phyloP scores from a whole-genome alignment of 2,329 filamentous ascomycete genomes.

The Mycogone perniciosa region DNA sequence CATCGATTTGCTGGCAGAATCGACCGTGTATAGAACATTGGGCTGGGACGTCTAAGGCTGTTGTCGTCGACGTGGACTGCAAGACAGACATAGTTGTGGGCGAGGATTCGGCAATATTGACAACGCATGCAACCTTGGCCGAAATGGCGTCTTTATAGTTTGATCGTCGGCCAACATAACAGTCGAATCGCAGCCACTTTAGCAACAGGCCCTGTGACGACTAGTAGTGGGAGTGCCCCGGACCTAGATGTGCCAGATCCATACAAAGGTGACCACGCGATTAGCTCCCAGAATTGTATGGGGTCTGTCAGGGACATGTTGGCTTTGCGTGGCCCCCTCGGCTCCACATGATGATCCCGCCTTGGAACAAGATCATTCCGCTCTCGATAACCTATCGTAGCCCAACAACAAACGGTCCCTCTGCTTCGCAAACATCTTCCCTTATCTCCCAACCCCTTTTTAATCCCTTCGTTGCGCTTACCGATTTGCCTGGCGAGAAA shows the following conservation, averaged over 20 bases:
- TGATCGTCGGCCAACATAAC: too few relatives aligned
- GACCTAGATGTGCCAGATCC: not conserved
- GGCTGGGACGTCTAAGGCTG: too few relatives aligned
- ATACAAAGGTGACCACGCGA: constrained; percentile 8
- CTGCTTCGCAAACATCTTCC: not conserved
- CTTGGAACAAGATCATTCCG: not conserved
- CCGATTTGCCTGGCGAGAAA: constrained; percentile 2
- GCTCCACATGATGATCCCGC: not conserved
- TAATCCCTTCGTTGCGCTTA: not conserved
- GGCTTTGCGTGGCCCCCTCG: not conserved
- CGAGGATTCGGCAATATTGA: too few relatives aligned
- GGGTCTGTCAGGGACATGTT: not conserved
- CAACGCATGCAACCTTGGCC: too few relatives aligned
- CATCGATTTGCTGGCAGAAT: too few relatives aligned
- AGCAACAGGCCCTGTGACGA: not conserved
- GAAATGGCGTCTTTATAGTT: too few relatives aligned
- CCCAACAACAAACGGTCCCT: too few relatives aligned
- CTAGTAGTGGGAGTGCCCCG: not conserved
- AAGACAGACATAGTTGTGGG: too few relatives aligned
- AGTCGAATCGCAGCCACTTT: too few relatives aligned
- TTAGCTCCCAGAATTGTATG: not conserved
- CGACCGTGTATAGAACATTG: too few relatives aligned
- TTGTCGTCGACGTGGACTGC: too few relatives aligned
- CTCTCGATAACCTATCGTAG: too few relatives aligned
- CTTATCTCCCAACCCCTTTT: not conserved